Base-by-base conservation (phyloP, 176 grass and related monocot species). In the Pontederia paniculata region DNA sequence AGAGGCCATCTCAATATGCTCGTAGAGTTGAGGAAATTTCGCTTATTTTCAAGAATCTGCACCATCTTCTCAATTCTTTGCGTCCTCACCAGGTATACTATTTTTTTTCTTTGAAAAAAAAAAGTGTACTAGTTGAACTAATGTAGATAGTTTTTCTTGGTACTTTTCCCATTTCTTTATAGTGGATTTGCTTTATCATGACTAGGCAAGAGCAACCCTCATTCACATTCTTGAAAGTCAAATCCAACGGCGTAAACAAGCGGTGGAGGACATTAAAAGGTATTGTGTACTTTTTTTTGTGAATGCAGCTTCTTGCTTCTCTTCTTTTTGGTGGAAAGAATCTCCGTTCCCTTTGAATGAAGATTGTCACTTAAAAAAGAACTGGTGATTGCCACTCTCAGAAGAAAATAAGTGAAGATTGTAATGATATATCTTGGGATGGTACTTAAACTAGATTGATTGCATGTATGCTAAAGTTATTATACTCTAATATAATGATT, bases 211-310 rank as follows among this genome's bases (percentile, higher is more conserved):
- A 81, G 93, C 86, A 9, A 90, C 93, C 47, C 65, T 91, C 45
- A 91, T 97, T 77, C 86, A 97, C 69, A 79, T 97, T 57, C 78
- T 97, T 74, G 80, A 97, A 73, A 73, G 58, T 58, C 93, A 97
- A 42, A 90, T 97, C 73, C 80, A 97, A 58, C 76, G 63, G 1
- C 72, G 83, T 21, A 91, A 84, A 65, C 77, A 91, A 83, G 86
- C 80, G 41, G 74, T 91, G 61, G 93, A 88, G 75, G 86, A 91
- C 70, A 97, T 97, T 54, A 88, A 84, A 68, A 77, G 79, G 86
- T 84, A 72, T 76, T n/a, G n/a, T n/a, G n/a, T n/a, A n/a, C n/a
- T 43, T 63, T 54, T 60, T 12, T 49, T 19, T 14, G 73, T 70
- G n/a, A n/a, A n/a, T 63, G 13, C 74, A 52, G 31, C 42, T 52